phyloP scores from a whole-genome alignment of 2,329 filamentous ascomycete genomes.

The Hypocrella siamensis region DNA sequence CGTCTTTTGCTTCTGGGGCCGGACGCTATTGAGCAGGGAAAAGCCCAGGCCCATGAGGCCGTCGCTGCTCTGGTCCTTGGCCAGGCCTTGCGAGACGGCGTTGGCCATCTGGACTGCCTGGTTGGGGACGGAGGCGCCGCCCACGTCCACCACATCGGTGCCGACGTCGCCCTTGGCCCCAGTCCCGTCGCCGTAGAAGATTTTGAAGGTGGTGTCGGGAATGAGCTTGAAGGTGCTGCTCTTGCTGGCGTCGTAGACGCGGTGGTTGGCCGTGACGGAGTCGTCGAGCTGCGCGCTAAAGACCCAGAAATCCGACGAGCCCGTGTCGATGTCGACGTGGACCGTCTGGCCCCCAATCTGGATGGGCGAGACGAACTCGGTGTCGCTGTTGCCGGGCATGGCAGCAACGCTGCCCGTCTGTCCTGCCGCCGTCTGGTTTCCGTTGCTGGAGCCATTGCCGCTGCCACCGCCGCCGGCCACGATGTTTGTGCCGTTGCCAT shows the following conservation, averaged over 20 bases:
- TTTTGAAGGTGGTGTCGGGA: conserved; percentile 22
- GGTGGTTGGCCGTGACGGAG: conserved; percentile 20
- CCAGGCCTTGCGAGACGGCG: conserved; percentile 23
- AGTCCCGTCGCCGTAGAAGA: conserved; percentile 28
- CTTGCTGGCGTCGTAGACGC: conserved; percentile 19
- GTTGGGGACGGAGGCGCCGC: conserved; percentile 20
- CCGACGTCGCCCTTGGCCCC: conserved; percentile 26
- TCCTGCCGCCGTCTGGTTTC: not conserved
- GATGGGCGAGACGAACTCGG: conserved; percentile 7
- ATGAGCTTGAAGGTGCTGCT: conserved; percentile 22
- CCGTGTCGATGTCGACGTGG: conserved; percentile 10
- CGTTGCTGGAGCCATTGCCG: not conserved
- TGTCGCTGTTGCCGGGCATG: conserved; percentile 3
- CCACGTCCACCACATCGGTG: conserved; percentile 25
- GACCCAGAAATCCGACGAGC: conserved; percentile 13
- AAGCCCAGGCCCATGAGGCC: conserved; percentile 31
- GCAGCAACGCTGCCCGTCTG: not conserved
- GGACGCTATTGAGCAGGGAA: conserved; percentile 24
- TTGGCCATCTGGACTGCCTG: conserved; percentile 28
- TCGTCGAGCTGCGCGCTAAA: conserved; percentile 27
- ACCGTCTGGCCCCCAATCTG: conserved; percentile 8
- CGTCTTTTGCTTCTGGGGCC: conserved; percentile 23
- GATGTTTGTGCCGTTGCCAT: not conserved
- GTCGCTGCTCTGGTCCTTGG: conserved; percentile 21
- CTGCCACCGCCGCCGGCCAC: not conserved